Base-by-base conservation (phyloP, 129 eudicot genomes). In the Flaveria linearis region DNA sequence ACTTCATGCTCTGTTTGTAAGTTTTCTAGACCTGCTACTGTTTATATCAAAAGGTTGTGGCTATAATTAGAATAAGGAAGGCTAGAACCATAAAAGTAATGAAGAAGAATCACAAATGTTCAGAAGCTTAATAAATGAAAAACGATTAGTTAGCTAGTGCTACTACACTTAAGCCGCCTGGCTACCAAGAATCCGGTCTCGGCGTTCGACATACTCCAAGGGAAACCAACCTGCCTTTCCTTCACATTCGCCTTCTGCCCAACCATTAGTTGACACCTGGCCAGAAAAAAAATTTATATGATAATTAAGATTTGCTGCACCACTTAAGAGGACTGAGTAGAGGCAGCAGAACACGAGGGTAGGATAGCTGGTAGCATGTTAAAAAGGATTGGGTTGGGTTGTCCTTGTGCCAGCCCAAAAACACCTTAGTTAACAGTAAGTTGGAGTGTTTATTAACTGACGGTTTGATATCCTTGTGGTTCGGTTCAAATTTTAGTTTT, bases 181-280 rank as follows among this genome's bases (percentile, higher is more conserved):
- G 87, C 89, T 88, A 17, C 91, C 96, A 76, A 91, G 91, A 81
- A 93, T 83, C 23, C 88, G 92, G 11, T 93, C 98, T 42, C 98
- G 85, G 84, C 86, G 88, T 82, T 91, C 98, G 39, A 93, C 81
- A 39, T 85, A 93, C 75, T 82, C 97, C 73, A 77, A 84, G 14
- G 98, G 98, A 58, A 93, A 93, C 98, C 98, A 93, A 65, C 98
- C 98, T 2, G 97, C 98, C 79, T 88, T 88, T 49, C 98, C 97
- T 50, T 88, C 90, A 91, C 98, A 87, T 74, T 93, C 98, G 58
- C 98, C 98, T 87, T 93, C 98, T 8, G 98, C 98, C 98, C 98
- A 93, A 41, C 98, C 98, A 78, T 86, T 86, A 80, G 58, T 91
- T 65, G 97, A 82, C 55, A 93, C 97, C 98, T 93, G 86, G 2